Evolutionary conservation across 2,329 filamentous ascomycete species (phyloP), one percentile per base, ranked within the genome.

Genomic region (Blastomyces percursus): DNA sequence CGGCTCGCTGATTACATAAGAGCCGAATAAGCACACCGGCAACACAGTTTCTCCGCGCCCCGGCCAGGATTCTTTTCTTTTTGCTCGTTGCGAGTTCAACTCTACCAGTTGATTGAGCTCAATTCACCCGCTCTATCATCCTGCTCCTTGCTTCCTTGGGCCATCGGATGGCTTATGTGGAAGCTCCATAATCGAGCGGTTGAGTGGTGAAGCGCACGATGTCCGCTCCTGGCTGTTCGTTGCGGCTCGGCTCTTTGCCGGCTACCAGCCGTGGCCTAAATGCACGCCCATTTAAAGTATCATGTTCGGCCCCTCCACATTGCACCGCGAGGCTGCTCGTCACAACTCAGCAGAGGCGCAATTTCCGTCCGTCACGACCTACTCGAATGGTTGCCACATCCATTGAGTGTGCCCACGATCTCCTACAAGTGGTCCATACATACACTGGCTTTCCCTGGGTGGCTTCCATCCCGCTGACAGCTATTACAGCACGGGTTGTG

Each of bases 401-500:
- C 50, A 67, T 82, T 55, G 71, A 74, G 52, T 68, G 74, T 38
- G 77, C 81, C 2, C 78, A 81, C 65, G 71, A 72, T 59, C 69
- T 81, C 63, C 74, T 84, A 61, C 73, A 79, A 62, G 67, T 74
- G 32, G 67, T 91, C 74, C 81, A 85, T 68, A 70, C 70, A 27
- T 12, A 75, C 50, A 78, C 75, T 19, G 74, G 76, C 52, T 73
- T 85, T 2, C 76, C 82, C 61, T 86, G 83, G 83, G 79, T 73
- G 8, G 74, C 76, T 14, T 79, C 80, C 24, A 78, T 86, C 51
- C 83, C 83, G 4, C 71, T 84, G 61, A 77, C 81, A 3, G 83
- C 83, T 3, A 68, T 85, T 50, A 59, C 80, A 19, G 74, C 84
- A 2, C 81, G 83, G 57, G 74, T 71, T 21, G 62, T 74, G 7